phyloP scores from a whole-genome alignment of 768 basidiomycete species.

The Pleurotus ostreatus region DNA sequence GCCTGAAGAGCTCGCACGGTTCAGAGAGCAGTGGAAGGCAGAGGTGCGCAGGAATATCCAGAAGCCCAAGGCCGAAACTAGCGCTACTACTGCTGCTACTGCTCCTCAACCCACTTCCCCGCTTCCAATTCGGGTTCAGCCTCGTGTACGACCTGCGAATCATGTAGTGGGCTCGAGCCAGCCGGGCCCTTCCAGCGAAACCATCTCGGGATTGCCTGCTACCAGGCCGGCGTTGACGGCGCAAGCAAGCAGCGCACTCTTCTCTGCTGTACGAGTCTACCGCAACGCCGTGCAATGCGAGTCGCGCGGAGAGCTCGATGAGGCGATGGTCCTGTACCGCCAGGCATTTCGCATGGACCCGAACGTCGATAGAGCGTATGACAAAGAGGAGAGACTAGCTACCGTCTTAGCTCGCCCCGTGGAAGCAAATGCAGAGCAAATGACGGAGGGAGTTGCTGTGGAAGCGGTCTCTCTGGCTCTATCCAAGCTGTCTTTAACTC shows the following conservation, averaged over 20 bases:
- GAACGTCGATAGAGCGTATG: slow-evolving; percentile 71
- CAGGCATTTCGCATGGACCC: slow-evolving; percentile 43
- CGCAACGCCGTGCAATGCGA: slow-evolving; percentile 68
- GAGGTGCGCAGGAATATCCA: slow-evolving; percentile 45
- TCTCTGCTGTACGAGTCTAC: slow-evolving; percentile 63
- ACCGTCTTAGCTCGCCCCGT: slow-evolving; percentile 26
- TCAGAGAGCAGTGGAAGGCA: slow-evolving; percentile 70
- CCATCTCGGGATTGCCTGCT: slow-evolving; percentile 13
- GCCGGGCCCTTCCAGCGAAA: slow-evolving; percentile 16
- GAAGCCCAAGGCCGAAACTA: slow-evolving; percentile 1
- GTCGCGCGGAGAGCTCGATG: slow-evolving; percentile 68
- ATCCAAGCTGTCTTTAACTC: slow-evolving; percentile 18
- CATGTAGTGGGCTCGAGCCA: background rate
- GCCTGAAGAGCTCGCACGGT: slow-evolving; percentile 58
- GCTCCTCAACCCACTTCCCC: slow-evolving; percentile 1
- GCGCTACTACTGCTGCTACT: slow-evolving; percentile 6
- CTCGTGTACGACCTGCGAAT: background rate
- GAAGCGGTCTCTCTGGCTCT: slow-evolving; percentile 10
- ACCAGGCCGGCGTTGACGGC: slow-evolving; percentile 1
- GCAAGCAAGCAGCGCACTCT: slow-evolving; percentile 18
- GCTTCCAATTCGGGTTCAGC: slow-evolving; percentile 3
- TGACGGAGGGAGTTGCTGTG: background rate
- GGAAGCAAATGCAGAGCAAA: slow-evolving; percentile 12
- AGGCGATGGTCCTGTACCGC: slow-evolving; percentile 73
- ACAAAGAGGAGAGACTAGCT: slow-evolving; percentile 48